Percentiles rank a stretch among this genome's conserved stretches.
phyloP scores from a whole-genome alignment of 2,329 filamentous ascomycete species.

The Xylaria sp. region DNA sequence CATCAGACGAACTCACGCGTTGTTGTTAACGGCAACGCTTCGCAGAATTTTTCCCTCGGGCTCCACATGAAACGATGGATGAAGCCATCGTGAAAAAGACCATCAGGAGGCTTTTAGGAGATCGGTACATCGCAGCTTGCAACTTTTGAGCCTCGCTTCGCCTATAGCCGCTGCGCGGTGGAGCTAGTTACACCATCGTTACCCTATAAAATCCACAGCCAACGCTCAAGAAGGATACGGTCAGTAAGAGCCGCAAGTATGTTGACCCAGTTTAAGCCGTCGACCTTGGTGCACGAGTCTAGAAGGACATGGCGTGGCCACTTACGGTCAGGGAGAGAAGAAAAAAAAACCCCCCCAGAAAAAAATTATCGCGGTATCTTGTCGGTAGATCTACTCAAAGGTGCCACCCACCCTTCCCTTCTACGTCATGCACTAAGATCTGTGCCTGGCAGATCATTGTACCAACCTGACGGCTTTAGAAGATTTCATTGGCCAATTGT shows the following conservation, averaged over 20 bases:
- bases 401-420: slow-evolving; percentile 6
- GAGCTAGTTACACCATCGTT: slow-evolving; percentile 46
- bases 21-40: slow-evolving; percentile 22
- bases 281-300: neutral
- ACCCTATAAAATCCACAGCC: slow-evolving; percentile 48
- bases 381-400: slow-evolving; percentile 7
- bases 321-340: neutral
- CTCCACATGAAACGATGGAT: slow-evolving; percentile 20
- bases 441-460: slow-evolving; percentile 15
- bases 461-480: slow-evolving; percentile 12
- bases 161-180: slow-evolving; percentile 30
- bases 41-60: slow-evolving; percentile 30
- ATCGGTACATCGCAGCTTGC: slow-evolving; percentile 20
- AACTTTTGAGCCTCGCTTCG: slow-evolving; percentile 22
- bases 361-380: neutral
- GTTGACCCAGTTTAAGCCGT: slow-evolving; percentile 19
- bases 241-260: slow-evolving; percentile 31
- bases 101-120: slow-evolving; percentile 34
- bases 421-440: neutral
- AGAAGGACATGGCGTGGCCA: slow-evolving; percentile 6
- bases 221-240: slow-evolving; percentile 34
- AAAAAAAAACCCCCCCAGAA: neutral
- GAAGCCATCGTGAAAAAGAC: slow-evolving; percentile 45
- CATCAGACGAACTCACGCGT: slow-evolving; percentile 13
- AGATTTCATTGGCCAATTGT: slow-evolving; percentile 28